Evolutionary conservation across 805 yeast genomes (phyloP).

Genomic region (Wickerhamiella brachini): DNA sequence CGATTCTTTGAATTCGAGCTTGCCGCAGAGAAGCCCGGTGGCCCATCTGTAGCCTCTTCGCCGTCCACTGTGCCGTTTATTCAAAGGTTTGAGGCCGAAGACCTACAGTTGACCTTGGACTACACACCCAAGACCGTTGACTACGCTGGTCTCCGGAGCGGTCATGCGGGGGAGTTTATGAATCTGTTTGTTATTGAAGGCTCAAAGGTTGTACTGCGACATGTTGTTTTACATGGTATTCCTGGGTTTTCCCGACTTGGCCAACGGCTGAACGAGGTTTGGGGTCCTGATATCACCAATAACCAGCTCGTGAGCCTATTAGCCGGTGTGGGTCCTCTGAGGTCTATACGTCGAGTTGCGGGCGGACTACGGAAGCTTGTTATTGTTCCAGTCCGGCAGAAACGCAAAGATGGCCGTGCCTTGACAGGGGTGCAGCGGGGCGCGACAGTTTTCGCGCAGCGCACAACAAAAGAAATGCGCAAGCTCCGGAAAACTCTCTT

Average conservation of each 20-base stretch:
- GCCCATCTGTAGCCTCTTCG: too few relatives aligned
- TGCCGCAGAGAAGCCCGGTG: slow-evolving; percentile 12
- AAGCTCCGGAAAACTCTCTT: slow-evolving; percentile 39
- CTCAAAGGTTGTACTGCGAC: slow-evolving; percentile 52
- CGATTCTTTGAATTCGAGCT: slow-evolving; percentile 77
- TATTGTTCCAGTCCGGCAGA: slow-evolving; percentile 60
- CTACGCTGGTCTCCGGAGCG: slow-evolving; percentile 71
- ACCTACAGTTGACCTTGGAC: slow-evolving; percentile 56
- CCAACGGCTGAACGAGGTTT: slow-evolving; percentile 42
- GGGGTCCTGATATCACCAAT: slow-evolving; percentile 81
- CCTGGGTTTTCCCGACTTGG: slow-evolving; percentile 57
- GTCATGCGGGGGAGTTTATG: slow-evolving; percentile 74
- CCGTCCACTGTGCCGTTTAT: slow-evolving; percentile 29
- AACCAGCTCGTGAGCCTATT: slow-evolving; percentile 70
- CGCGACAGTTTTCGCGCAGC: slow-evolving; percentile 54
- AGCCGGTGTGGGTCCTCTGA: slow-evolving; percentile 72
- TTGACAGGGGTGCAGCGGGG: slow-evolving; percentile 64
- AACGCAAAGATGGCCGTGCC: slow-evolving; percentile 56
- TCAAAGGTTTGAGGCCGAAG: slow-evolving; percentile 40
- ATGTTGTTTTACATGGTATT: slow-evolving; percentile 56
- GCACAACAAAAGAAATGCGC: slow-evolving; percentile 67
- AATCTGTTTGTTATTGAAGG: slow-evolving; percentile 84
- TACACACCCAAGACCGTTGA: slow-evolving; percentile 87
- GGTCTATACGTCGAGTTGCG: slow-evolving; percentile 64
- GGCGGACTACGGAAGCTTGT: slow-evolving; percentile 63